These are phyloP conservation scores for Colletotrichum australisinense DNA, from an alignment of 2,329 filamentous ascomycete species.

Conservation along the genomic window DNA sequence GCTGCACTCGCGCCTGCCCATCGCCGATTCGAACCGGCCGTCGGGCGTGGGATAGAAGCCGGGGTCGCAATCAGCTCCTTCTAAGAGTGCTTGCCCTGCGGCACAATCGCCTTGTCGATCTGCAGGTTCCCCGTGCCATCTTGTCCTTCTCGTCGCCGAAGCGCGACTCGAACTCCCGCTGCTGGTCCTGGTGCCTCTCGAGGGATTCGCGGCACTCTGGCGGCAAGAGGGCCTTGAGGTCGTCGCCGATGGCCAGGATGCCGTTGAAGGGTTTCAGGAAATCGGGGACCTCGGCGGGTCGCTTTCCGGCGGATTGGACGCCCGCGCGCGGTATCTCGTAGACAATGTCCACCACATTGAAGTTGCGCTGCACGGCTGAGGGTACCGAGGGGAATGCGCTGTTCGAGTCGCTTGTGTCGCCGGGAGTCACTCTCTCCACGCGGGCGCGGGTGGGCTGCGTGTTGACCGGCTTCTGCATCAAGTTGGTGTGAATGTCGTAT, in stretches of 20 bases:
- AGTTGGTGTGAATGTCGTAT: constrained; percentile 95
- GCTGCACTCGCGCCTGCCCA: background rate
- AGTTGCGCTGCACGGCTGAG: constrained; percentile 64
- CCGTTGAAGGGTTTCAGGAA: constrained; percentile 68
- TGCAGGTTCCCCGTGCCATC: constrained; percentile 62
- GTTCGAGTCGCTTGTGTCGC: constrained; percentile 40
- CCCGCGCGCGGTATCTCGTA: constrained; percentile 63
- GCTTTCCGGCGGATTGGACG: constrained; percentile 54
- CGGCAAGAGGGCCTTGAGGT: constrained; percentile 74
- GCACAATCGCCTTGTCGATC: constrained; percentile 74
- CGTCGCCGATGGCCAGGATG: constrained; percentile 71
- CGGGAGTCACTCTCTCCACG: constrained; percentile 75
- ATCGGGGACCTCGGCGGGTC: constrained; percentile 49
- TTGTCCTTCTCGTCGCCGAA: constrained; percentile 78
- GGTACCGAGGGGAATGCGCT: constrained; percentile 61
- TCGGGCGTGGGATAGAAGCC: background rate
- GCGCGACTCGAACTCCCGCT: constrained; percentile 77
- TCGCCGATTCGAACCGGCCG: background rate
- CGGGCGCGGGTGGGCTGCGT: constrained; percentile 92
- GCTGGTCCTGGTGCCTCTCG: constrained; percentile 71
- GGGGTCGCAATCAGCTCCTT: background rate
- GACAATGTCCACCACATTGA: constrained; percentile 65
- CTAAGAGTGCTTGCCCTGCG: constrained; percentile 47
- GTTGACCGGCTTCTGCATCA: constrained; percentile 85
- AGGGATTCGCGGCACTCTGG: constrained; percentile 80